Evolutionary conservation across 768 basidiomycete genomes (phyloP).

Genomic region (Hydnomerulius pinastri): DNA sequence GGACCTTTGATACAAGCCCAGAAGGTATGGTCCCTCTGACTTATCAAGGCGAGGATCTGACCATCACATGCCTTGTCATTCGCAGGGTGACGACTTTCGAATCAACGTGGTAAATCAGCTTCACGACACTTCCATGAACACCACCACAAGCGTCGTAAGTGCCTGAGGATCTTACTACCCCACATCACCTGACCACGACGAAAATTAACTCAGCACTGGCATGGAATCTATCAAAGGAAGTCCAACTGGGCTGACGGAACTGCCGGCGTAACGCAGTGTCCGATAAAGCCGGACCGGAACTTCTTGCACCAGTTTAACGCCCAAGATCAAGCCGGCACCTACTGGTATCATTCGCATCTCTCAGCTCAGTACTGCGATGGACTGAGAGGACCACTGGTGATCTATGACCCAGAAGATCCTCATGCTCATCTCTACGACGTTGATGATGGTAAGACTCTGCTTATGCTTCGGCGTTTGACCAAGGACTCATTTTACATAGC

Average conservation of each 20-base stretch:
- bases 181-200: not conserved
- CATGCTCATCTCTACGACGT: slow-evolving; percentile 36
- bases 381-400: slow-evolving; percentile 11
- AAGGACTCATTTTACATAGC: slow-evolving; percentile 14
- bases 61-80: slow-evolving; percentile 15
- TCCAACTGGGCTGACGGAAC: not conserved
- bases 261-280: not conserved
- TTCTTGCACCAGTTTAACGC: not conserved
- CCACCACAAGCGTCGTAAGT: slow-evolving; percentile 52
- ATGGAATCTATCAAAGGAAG: not conserved
- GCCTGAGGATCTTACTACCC: not conserved
- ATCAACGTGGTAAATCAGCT: slow-evolving; percentile 50
- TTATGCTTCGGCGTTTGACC: slow-evolving; percentile 18
- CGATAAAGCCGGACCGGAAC: slow-evolving; percentile 20
- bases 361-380: slow-evolving; percentile 17
- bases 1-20: slow-evolving; percentile 44
- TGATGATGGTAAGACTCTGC: slow-evolving; percentile 23
- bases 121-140: slow-evolving; percentile 47
- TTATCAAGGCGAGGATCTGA: not conserved
- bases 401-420: slow-evolving; percentile 23
- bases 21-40: slow-evolving; percentile 28
- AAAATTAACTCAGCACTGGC: not conserved
- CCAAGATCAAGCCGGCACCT: slow-evolving; percentile 4
- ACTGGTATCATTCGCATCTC: slow-evolving; percentile 21
- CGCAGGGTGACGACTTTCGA: slow-evolving; percentile 37